Base-by-base conservation (phyloP, 78 protist genomes). In the Pigoraptor vietnamica region DNA sequence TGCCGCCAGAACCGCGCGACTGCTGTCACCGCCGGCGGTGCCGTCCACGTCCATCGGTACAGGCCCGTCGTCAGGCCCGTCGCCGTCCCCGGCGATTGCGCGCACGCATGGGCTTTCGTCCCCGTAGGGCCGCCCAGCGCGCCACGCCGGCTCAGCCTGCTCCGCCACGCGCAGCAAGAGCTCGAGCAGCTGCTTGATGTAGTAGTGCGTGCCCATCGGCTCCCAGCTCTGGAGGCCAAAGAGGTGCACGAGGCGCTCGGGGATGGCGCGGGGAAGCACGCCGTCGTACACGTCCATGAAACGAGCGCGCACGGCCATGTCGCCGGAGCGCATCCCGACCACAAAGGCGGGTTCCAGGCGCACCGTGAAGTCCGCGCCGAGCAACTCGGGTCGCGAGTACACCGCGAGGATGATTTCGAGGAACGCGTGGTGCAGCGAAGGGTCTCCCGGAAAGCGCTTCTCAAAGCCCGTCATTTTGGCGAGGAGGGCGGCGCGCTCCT, bases 181-280 rank as follows among this genome's bases (percentile, higher is more conserved):
- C 35, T 95, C 96, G 6, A 92, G 25, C 24, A 95, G 96, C 79
- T 95, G 96, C 81, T 92, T 84, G 32, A 97, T 89, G 97, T 97
- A 97, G 91, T 91, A 93, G 14, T 91, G 81, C 38, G 40, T 89
- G 33, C 93, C 92, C 24, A 95, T 29, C 29, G 92, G 29, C 87
- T 97, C 98, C 97, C 96, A 95, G 32, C 90, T 32, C 93, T 86
- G 88, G 32, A 24, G 34, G 6, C 2, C 23, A 55, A 94, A 0
- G 0, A 96, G 37, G 83, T 93, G 90, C 67, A 56, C 19, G 86
- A 95, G 34, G 33, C 97, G 95, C 35, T 91, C 95, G 24, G 2
- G 35, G 9, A 93, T 86, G 0, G 90, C 24, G 0, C 89, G 56
- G 21, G 91, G 32, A 86, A 95, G 38, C 35, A 89, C 38, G 24